Percentiles rank a stretch among this genome's conserved stretches.
phyloP scores from a whole-genome alignment of 2,329 filamentous ascomycete species.

The Neoascochyta sp. region DNA sequence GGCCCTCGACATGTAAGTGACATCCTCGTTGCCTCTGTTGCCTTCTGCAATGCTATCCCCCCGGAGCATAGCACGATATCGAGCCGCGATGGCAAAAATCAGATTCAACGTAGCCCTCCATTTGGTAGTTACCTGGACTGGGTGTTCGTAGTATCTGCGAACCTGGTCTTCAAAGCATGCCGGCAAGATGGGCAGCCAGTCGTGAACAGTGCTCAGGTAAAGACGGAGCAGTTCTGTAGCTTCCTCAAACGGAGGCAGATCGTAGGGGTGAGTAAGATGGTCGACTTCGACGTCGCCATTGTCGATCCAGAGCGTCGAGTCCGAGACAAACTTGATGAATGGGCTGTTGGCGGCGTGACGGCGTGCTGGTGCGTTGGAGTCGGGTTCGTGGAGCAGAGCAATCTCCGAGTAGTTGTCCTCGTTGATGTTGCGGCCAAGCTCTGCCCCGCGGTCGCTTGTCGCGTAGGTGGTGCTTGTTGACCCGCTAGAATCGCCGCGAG shows the following conservation, averaged over 20 bases:
- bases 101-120: conserved; percentile 5
- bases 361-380: not conserved
- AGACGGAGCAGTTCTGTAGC: not conserved
- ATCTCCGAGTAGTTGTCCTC: no score
- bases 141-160: not conserved
- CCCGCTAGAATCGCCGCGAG: no score
- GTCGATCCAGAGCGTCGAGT: not conserved
- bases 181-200: conserved; percentile 4
- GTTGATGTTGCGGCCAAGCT: no score
- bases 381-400: not conserved
- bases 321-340: not conserved
- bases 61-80: conserved; percentile 1
- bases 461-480: no score
- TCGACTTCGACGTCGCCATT: not conserved
- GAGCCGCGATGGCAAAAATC: conserved; percentile 5
- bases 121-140: not conserved
- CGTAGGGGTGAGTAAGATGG: not conserved
- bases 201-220: conserved; percentile 1
- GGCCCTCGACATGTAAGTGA: conserved; percentile 1
- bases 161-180: conserved; percentile 1
- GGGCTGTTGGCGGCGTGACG: not conserved
- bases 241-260: not conserved
- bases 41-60: not conserved
- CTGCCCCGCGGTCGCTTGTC: no score
- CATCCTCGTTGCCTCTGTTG: not conserved